phyloP scores from a whole-genome alignment of 2,329 filamentous ascomycete genomes.

The Podosphaera xanthii region DNA sequence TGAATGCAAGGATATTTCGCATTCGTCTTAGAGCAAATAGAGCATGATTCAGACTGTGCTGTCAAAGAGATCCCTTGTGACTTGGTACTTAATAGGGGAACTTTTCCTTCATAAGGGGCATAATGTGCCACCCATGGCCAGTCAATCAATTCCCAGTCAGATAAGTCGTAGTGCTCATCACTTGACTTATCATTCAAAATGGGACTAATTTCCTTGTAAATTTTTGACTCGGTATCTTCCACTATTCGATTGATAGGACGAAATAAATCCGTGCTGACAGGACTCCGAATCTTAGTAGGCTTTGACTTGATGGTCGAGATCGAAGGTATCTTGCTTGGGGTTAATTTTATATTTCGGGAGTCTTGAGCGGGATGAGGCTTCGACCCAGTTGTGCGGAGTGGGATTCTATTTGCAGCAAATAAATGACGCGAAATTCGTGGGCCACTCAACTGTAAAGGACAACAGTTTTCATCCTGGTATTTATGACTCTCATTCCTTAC shows the following conservation, averaged over 20 bases:
- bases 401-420: neutral
- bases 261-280: neutral
- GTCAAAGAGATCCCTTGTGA: neutral
- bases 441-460: neutral
- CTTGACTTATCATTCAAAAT: neutral
- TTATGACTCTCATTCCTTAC: no score
- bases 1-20: no score
- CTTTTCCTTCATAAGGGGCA: neutral
- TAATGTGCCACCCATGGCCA: slow-evolving; percentile 2
- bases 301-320: neutral
- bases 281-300: neutral
- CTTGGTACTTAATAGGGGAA: neutral
- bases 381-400: neutral
- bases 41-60: neutral
- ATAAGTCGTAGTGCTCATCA: neutral
- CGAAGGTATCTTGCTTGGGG: neutral
- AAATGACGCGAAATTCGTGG: neutral
- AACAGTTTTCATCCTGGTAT: no score
- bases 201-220: neutral
- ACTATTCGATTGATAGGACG: neutral
- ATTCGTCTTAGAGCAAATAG: neutral
- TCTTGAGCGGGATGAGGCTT: neutral
- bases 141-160: slow-evolving; percentile 2
- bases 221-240: no score
- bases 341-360: neutral